Percentiles rank a stretch among this genome's conserved stretches.
Evolutionary conservation across 148 eudicot species (phyloP).

Genomic region (Fagopyrum homotropicum): DNA sequence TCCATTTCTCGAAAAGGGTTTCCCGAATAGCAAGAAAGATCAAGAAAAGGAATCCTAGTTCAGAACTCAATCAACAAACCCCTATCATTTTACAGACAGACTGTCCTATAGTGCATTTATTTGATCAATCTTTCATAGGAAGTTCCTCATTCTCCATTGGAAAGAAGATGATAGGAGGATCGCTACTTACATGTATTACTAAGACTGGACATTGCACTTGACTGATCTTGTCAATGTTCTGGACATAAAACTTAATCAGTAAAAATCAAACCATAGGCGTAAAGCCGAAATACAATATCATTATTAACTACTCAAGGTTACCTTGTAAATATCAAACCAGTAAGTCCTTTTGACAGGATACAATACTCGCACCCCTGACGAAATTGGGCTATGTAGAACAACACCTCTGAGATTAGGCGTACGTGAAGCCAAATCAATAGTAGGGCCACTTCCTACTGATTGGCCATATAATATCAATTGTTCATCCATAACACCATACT

Average conservation of each 20-base stretch:
- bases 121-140: neutral
- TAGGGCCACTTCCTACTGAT: conserved; percentile 96
- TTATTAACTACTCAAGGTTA: conserved; percentile 14
- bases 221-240: conserved; percentile 86
- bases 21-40: neutral
- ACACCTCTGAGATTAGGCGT: conserved; percentile 77
- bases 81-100: too few relatives aligned
- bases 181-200: conserved; percentile 71
- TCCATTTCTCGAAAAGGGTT: neutral
- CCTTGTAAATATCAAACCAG: conserved; percentile 98
- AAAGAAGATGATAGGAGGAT: neutral
- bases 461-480: conserved; percentile 79
- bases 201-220: conserved; percentile 77
- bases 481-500: conserved; percentile 78
- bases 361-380: conserved; percentile 82
- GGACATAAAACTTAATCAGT: conserved; percentile 10
- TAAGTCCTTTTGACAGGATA: conserved; percentile 78
- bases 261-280: too few relatives aligned
- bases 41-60: too few relatives aligned
- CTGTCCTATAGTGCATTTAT: too few relatives aligned
- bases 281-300: neutral
- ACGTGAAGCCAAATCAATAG: conserved; percentile 86
- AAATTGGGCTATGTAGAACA: conserved; percentile 86
- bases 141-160: neutral
- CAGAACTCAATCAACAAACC: too few relatives aligned